Conservation (phyloP, 2,329 filamentous ascomycete genomes). For the Monosporascus sp. region DNA sequence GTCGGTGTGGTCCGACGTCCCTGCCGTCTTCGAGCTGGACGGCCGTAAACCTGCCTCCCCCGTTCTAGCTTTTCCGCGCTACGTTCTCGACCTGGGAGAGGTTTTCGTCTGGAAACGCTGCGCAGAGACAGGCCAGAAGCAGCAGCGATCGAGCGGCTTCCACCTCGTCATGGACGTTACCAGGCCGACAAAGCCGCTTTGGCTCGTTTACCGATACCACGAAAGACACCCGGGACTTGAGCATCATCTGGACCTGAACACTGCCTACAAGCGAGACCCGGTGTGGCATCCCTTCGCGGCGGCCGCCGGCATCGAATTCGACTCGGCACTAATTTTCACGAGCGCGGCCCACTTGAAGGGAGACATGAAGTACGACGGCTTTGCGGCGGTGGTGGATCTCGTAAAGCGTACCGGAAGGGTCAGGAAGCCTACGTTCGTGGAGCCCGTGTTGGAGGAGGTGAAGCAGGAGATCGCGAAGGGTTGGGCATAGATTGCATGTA, state of each 20-base stretch:
- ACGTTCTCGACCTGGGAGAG: slow-evolving; percentile 14
- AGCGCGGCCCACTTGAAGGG: slow-evolving; percentile 12
- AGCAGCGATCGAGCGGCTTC: slow-evolving; percentile 14
- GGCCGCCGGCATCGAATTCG: slow-evolving; percentile 8
- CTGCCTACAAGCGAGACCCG: slow-evolving; percentile 12
- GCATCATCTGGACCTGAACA: slow-evolving; percentile 9
- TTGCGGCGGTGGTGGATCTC: slow-evolving; percentile 8
- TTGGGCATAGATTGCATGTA: slow-evolving; percentile 1
- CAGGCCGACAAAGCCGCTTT: slow-evolving; percentile 13
- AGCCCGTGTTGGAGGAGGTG: slow-evolving; percentile 11
- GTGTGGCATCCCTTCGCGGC: slow-evolving; percentile 15
- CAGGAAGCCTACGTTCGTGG: slow-evolving; percentile 12
- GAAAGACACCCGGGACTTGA: slow-evolving; percentile 5
- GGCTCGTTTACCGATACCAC: slow-evolving; percentile 14
- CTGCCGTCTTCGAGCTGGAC: slow-evolving; percentile 12
- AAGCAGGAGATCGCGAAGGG: slow-evolving; percentile 11
- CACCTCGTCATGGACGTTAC: slow-evolving; percentile 15
- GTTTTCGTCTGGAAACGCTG: slow-evolving; percentile 13
- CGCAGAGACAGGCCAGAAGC: slow-evolving; percentile 8
- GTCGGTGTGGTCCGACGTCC: not conserved
- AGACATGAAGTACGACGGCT: slow-evolving; percentile 7
- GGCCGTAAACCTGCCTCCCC: slow-evolving; percentile 6
- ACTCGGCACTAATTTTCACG: slow-evolving; percentile 14
- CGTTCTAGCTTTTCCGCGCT: slow-evolving; percentile 13
- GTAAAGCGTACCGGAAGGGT: slow-evolving; percentile 11